Evolutionary conservation across 2,329 filamentous ascomycete species (phyloP), one percentile per base, ranked within the genome.

Genomic region (Ophiocordyceps camponoti-leonardi): DNA sequence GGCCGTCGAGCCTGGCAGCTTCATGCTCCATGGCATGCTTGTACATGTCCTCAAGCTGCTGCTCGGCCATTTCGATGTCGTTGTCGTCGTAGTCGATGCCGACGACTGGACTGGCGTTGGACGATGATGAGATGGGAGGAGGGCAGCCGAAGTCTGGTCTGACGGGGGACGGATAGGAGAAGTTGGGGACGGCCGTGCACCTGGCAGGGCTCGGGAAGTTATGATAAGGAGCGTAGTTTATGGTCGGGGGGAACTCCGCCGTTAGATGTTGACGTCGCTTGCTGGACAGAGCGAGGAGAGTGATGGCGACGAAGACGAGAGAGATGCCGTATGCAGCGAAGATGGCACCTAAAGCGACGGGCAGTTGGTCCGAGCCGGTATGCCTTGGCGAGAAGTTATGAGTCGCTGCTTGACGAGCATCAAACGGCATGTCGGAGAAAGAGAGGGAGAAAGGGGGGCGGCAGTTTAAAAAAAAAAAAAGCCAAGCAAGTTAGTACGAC

Each of bases 21-120:
- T 95, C 88, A 54, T 94, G 84, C 61, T 87, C 86, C 79, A 94
- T 83, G 51, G 94, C 88, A 53, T 87, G 83, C 49, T 81, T 86
- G 64, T 95, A 96, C 60, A 96, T 79, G 54, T 85, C 79, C 61
- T 94, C 87, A 62, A 95, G 79, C 60, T 94, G 84, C 51, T 81
- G 72, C 61, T 92, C 80, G 50, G 85, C 79, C 67, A 81, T 81
- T 56, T 74, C 71, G 58, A 75, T 77, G 62, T 94, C 85, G 49
- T 76, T 73, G 48, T 81, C 75, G 65, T 56, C 48, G 66, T 57
- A 4, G 68, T 67, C n/a, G 68, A 69, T 19, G 61, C 60, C 4
- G 69, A 66, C 16, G 70, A 67, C 3, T 67, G 68, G 31, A 66
- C 58, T 42, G 71, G 57, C 67, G 65, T 23, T n/a, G n/a, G n/a